Percentiles rank a stretch among this genome's conserved stretches.
Evolutionary conservation across 805 yeast genomes (phyloP).

Genomic region (Candida germanica): DNA sequence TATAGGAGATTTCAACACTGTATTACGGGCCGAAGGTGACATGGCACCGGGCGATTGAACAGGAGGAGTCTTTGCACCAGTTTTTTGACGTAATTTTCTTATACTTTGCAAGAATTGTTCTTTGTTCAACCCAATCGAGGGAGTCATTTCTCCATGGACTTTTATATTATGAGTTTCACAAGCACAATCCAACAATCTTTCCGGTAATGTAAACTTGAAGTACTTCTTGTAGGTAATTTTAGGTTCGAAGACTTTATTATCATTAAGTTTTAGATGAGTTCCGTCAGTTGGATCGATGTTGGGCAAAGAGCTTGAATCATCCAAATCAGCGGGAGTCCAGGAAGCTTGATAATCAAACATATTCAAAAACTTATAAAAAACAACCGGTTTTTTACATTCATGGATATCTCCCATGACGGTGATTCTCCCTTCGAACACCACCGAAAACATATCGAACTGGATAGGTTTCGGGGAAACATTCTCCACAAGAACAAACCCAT

Average conservation of each 20-base stretch:
- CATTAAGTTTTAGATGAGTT: conserved; percentile 22
- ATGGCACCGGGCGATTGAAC: conserved; percentile 10
- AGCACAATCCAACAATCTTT: conserved; percentile 32
- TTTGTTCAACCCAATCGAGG: conserved; percentile 33
- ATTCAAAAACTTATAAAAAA: conserved; percentile 31
- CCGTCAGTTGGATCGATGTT: conserved; percentile 33
- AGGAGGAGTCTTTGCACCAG: conserved; percentile 14
- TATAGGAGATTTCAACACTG: neutral
- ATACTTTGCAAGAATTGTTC: conserved; percentile 24
- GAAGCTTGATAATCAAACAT: conserved; percentile 43
- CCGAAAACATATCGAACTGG: conserved; percentile 41
- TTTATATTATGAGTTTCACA: conserved; percentile 33
- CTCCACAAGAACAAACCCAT: conserved; percentile 34
- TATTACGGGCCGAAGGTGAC: neutral
- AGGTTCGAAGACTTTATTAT: conserved; percentile 28
- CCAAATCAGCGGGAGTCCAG: conserved; percentile 34
- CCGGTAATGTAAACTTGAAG: conserved; percentile 38
- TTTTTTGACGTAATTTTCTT: conserved; percentile 22
- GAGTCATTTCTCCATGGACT: conserved; percentile 35
- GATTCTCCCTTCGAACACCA: conserved; percentile 36
- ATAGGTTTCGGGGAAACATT: conserved; percentile 26
- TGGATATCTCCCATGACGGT: conserved; percentile 16
- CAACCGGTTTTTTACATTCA: conserved; percentile 12
- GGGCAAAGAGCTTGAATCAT: conserved; percentile 16
- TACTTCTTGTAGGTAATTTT: conserved; percentile 35